phyloP scores from a whole-genome alignment of 2,329 filamentous ascomycete species.

The Magnaporthales sp. region DNA sequence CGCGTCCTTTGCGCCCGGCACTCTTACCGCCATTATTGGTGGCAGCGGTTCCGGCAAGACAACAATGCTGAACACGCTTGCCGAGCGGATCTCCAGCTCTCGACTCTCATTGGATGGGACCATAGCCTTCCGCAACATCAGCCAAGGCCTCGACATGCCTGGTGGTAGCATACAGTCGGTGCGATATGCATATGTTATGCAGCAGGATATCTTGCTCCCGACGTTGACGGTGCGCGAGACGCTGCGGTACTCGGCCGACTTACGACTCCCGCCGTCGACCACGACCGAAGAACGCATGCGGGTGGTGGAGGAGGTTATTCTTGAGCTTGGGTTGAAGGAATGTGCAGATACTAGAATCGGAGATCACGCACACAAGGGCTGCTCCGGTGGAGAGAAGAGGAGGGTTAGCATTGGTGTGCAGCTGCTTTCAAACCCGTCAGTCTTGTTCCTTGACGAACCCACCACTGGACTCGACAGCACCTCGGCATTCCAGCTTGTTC shows the following conservation, averaged over 20 bases:
- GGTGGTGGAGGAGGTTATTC: slow-evolving; percentile 68
- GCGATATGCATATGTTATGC: slow-evolving; percentile 52
- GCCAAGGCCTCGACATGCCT: background rate
- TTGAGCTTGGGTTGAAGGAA: slow-evolving; percentile 67
- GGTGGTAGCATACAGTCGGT: slow-evolving; percentile 38
- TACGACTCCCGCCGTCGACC: slow-evolving; percentile 57
- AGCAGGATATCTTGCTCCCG: slow-evolving; percentile 66
- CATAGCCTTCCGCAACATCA: slow-evolving; percentile 42
- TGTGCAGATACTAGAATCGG: slow-evolving; percentile 69
- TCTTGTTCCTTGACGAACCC: slow-evolving; percentile 71
- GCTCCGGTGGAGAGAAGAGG: slow-evolving; percentile 71
- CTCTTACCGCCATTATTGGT: slow-evolving; percentile 72
- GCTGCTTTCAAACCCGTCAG: slow-evolving; percentile 67
- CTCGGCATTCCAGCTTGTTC: slow-evolving; percentile 64
- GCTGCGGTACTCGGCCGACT: slow-evolving; percentile 61
- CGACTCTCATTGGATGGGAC: slow-evolving; percentile 50
- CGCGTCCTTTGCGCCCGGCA: slow-evolving; percentile 55
- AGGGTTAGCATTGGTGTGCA: slow-evolving; percentile 71
- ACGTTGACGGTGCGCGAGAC: slow-evolving; percentile 71
- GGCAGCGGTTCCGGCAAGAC: slow-evolving; percentile 79
- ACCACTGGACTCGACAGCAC: slow-evolving; percentile 70
- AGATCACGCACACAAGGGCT: slow-evolving; percentile 59
- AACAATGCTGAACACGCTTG: slow-evolving; percentile 65
- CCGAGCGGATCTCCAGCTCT: slow-evolving; percentile 42
- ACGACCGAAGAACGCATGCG: slow-evolving; percentile 51